Evolutionary conservation across 2,329 filamentous ascomycete genomes (phyloP).

Genomic region (Pseudogymnoascus sp.): DNA sequence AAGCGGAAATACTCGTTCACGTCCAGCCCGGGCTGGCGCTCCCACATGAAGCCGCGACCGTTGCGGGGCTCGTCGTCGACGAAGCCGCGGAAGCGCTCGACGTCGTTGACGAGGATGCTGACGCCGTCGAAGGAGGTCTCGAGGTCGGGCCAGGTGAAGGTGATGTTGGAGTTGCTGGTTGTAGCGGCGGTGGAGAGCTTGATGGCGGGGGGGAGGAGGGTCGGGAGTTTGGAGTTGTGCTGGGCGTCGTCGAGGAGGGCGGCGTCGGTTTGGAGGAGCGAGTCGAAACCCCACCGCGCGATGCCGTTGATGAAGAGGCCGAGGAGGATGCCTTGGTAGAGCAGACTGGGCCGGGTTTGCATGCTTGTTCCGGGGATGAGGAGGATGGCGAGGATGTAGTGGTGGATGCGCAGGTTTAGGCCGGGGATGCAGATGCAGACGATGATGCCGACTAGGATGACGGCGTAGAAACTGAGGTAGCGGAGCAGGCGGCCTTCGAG

Average conservation of each 20-base stretch:
- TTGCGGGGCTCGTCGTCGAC: slow-evolving; percentile 40
- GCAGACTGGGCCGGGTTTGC: slow-evolving; percentile 73
- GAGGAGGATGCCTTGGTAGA: slow-evolving; percentile 84
- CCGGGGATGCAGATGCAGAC: slow-evolving; percentile 65
- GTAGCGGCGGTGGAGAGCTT: slow-evolving; percentile 29
- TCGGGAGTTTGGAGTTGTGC: slow-evolving; percentile 53
- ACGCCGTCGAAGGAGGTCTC: slow-evolving; percentile 57
- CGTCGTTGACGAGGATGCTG: slow-evolving; percentile 76
- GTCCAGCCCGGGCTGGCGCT: slow-evolving; percentile 36
- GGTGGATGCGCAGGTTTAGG: slow-evolving; percentile 81
- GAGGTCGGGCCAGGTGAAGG: slow-evolving; percentile 46
- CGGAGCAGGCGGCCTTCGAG: slow-evolving; percentile 72
- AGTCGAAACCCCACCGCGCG: slow-evolving; percentile 88
- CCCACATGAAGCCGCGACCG: slow-evolving; percentile 47
- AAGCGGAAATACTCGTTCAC: slow-evolving; percentile 71
- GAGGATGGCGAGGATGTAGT: slow-evolving; percentile 84
- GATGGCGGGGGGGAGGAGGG: slow-evolving; percentile 41
- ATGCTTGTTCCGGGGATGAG: slow-evolving; percentile 82
- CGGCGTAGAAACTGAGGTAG: slow-evolving; percentile 69
- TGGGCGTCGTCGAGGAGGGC: slow-evolving; percentile 64
- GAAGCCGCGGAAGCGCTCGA: slow-evolving; percentile 70
- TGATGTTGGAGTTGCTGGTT: slow-evolving; percentile 54
- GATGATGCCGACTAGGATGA: slow-evolving; percentile 59
- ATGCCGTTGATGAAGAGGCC: slow-evolving; percentile 92
- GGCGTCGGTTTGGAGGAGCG: slow-evolving; percentile 73